Evolutionary conservation across 1,284 basidiomycete species (phyloP), one percentile per base, ranked within the genome.

Genomic region (Mycosarcoma maydis): DNA sequence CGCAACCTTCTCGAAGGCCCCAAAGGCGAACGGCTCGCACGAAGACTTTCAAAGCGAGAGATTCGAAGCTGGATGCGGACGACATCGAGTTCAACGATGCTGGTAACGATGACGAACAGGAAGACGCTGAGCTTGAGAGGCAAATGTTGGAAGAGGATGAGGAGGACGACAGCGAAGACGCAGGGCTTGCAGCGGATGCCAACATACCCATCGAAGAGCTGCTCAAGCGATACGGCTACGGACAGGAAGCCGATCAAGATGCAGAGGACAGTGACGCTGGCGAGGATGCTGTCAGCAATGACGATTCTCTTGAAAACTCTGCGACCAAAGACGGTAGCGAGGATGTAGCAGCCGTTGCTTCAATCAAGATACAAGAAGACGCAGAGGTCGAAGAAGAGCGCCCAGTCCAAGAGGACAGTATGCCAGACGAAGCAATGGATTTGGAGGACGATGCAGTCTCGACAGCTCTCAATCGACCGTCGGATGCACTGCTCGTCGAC

Each of bases 121-220:
- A 69, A 34, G 69, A 72, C 27, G 69, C 62, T 4, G 83, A 82
- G 7, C 81, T 84, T n/a, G 78, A 77, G 48, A 61, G 66, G 10
- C 55, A 68, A 30, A 80, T 77, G 78, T 66, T 62, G 45, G 78
- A 77, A n/a, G 80, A 79, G 4, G 76, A 78, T 37, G 75, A 78
- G 9, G 78, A 80, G 37, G 84, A 85, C 47, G 83, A 83, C 36
- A 86, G 70, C 83, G 85, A 84, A 36, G 84, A 86, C 64, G 85
- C 83, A 19, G 86, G 85, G 0, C 78, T 86, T 0, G 73, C 82
- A 16, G 83, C 83, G 4, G 86, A 86, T 70, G 85, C 85, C 19
- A 83, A 86, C 54, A 39, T 87, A 44, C 84, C 86, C 1, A 84
- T 87, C 47, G 86, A 86, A 58, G 85, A 86, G 72, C 78, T 87